phyloP scores from a whole-genome alignment of 805 yeast genomes.

The Metschnikowia kofuensis region DNA sequence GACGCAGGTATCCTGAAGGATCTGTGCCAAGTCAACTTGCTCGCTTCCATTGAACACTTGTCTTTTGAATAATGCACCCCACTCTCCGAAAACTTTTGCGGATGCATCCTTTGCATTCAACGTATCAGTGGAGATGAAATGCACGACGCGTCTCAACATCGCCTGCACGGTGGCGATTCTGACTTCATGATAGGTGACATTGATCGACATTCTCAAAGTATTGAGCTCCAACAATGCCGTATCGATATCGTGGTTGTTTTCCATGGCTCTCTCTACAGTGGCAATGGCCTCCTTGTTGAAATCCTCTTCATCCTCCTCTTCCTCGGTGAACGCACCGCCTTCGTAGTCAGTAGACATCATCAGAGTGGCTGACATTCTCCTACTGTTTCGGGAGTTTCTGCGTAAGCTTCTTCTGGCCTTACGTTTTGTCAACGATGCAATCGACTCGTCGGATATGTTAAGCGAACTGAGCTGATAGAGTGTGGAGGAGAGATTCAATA shows the following conservation, averaged over 20 bases:
- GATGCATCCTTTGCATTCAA: constrained; percentile 75
- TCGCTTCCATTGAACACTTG: constrained; percentile 83
- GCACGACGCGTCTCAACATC: constrained; percentile 62
- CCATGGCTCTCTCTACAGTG: constrained; percentile 87
- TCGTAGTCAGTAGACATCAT: constrained; percentile 47
- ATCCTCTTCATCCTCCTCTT: constrained; percentile 58
- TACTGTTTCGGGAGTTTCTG: constrained; percentile 21
- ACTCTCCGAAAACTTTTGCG: constrained; percentile 67
- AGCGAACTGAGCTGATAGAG: constrained; percentile 47
- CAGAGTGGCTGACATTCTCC: constrained; percentile 38
- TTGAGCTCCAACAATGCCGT: constrained; percentile 90
- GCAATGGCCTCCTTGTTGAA: constrained; percentile 90
- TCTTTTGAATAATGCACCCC: constrained; percentile 80
- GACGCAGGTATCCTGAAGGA: constrained; percentile 46
- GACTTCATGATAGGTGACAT: constrained; percentile 91
- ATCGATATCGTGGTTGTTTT: constrained; percentile 87
- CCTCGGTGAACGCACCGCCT: constrained; percentile 31
- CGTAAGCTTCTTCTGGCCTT: constrained; percentile 38
- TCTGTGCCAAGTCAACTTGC: constrained; percentile 64
- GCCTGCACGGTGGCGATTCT: constrained; percentile 78
- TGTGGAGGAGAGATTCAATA: constrained; percentile 37
- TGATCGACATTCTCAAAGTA: constrained; percentile 96
- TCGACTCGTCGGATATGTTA: constrained; percentile 57
- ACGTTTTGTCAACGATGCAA: constrained; percentile 48
- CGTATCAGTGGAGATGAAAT: constrained; percentile 75